Evolutionary conservation across 106 monocot genomes (phyloP), one percentile per base, ranked within the genome.

Genomic region (Posidonia australis): DNA sequence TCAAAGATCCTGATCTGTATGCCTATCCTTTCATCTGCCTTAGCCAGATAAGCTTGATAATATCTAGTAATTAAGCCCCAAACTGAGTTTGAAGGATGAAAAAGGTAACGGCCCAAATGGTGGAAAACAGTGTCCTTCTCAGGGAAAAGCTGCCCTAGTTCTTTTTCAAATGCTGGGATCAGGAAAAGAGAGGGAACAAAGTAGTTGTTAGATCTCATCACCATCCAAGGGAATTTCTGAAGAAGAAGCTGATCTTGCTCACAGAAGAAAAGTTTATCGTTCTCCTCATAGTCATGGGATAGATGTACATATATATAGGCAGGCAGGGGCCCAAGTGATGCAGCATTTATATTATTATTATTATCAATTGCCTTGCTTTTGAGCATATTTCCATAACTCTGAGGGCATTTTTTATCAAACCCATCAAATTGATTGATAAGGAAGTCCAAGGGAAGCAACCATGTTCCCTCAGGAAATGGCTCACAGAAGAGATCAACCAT

Each of bases 31-130:
- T 89, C 79, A 22, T 83, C 83, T 0, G 77, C 78, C 13, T 79
- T 81, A 2, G 78, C 61, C 12, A 93, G 71, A 72, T 92, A 88
- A 68, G 85, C 60, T 62, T 80, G 64, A 63, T 93, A 77, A 65
- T 81, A 93, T 65, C 93, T 74, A 14, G 70, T 86, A 4, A 89
- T 75, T 42, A 89, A 58, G 20, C 88, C 89, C 93, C 93, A 93
- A 0, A 89, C 86, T 6, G 60, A 10, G 46, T 93, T 89, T 5
- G 83, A 74, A 0, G 93, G 93, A 65, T 93, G 93, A 59, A 93
- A 73, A 14, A 93, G 81, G 57, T 89, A 89, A 17, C 93, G 78
- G 0, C 83, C 86, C 13, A 93, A 61, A 63, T 93, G 93, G 62
- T 93, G 88, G 63, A 93, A 93, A 16, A 93, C 83, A 12, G 85